Conservation (phyloP, 2,329 filamentous ascomycete genomes). For the Aspergillus sp. region DNA sequence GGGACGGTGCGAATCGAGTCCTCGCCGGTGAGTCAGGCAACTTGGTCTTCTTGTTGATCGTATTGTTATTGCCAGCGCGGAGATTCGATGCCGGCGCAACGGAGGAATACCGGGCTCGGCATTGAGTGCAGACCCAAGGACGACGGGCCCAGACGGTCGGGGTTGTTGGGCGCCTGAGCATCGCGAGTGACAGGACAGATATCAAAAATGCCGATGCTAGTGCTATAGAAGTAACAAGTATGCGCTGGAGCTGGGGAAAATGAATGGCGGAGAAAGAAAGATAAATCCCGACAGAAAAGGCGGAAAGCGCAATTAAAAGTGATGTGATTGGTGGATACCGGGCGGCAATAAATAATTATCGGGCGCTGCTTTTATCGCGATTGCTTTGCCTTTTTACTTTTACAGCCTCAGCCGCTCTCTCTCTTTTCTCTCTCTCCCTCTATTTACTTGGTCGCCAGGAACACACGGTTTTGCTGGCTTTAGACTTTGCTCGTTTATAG, state of each 20-base stretch:
- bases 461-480: background rate
- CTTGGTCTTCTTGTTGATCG: slow-evolving; percentile 34
- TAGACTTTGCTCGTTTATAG: background rate
- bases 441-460: background rate
- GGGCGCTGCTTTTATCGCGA: background rate
- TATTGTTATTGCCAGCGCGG: slow-evolving; percentile 18
- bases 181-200: background rate
- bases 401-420: background rate
- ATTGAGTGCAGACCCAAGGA: slow-evolving; percentile 41
- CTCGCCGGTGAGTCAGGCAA: slow-evolving; percentile 61
- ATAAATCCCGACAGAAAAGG: slow-evolving; percentile 9
- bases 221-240: background rate
- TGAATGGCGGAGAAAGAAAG: background rate
- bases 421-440: background rate
- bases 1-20: slow-evolving; percentile 92
- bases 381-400: slow-evolving; percentile 2
- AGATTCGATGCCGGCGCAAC: slow-evolving; percentile 25
- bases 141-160: slow-evolving; percentile 29
- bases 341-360: slow-evolving; percentile 7
- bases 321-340: slow-evolving; percentile 1
- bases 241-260: background rate
- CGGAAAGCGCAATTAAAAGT: background rate
- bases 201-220: background rate
- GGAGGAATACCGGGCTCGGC: slow-evolving; percentile 36
- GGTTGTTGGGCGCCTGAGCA: slow-evolving; percentile 32